Conservation (phyloP, 768 basidiomycete genomes). For the Boletus reticuloceps region DNA sequence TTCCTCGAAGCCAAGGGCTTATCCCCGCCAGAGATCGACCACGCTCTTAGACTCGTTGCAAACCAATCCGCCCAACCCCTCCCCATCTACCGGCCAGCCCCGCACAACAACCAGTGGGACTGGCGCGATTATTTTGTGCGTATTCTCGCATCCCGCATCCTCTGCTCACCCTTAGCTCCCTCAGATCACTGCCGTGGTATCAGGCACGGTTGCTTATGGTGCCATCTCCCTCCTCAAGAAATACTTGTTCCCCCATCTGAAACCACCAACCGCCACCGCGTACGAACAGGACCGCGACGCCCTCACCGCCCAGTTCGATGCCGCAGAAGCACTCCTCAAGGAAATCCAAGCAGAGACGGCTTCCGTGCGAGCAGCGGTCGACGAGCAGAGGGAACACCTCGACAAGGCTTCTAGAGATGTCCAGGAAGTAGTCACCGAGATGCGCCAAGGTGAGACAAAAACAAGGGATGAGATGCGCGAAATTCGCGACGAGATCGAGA, state of each 20-base stretch:
- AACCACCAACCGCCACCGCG: conserved; percentile 81
- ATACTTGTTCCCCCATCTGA: conserved; percentile 87
- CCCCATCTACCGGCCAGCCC: conserved; percentile 44
- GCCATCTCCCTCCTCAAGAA: conserved; percentile 83
- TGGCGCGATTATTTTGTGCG: conserved; percentile 98
- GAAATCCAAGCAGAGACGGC: conserved; percentile 79
- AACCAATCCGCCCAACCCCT: conserved; percentile 16
- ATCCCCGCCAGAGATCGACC: conserved; percentile 78
- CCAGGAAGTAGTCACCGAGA: conserved; percentile 65
- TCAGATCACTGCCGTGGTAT: conserved; percentile 91
- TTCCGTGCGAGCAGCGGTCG: conserved; percentile 68
- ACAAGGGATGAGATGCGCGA: conserved; percentile 88
- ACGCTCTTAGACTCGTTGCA: conserved; percentile 68
- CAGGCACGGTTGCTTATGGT: conserved; percentile 81
- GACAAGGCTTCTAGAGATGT: conserved; percentile 73
- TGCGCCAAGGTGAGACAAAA: conserved; percentile 74
- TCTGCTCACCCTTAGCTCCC: conserved; percentile 17
- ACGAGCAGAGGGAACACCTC: conserved; percentile 72
- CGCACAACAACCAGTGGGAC: conserved; percentile 63
- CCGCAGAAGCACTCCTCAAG: conserved; percentile 74
- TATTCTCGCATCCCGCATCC: neutral
- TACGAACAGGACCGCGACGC: conserved; percentile 88
- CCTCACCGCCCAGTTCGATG: conserved; percentile 86
- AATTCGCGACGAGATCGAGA: conserved; percentile 87
- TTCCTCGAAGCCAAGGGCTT: conserved; percentile 97